A percentile compares a stretch with the other conserved stretches of the same genome.
Evolutionary conservation across 208 protist species (phyloP).

Genomic region (Histomonas meleagridis): DNA sequence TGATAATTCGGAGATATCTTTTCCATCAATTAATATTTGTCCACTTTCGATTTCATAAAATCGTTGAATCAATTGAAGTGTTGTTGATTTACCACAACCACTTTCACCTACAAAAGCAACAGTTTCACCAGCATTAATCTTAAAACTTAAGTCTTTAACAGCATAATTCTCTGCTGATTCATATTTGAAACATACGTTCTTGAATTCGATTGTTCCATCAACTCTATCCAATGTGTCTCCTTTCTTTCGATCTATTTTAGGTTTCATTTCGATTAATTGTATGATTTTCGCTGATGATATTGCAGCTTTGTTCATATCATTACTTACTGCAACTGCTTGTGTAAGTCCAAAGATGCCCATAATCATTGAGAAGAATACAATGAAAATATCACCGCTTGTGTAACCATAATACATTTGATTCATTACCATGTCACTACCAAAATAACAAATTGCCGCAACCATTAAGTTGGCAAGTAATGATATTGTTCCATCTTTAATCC

Average conservation of each 20-base stretch:
- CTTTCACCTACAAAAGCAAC: slow-evolving; percentile 42
- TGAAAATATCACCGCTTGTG: neutral
- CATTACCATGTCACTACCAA: neutral
- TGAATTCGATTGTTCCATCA: slow-evolving; percentile 6
- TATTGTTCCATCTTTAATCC: neutral
- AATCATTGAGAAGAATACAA: too few relatives aligned
- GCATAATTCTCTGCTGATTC: neutral
- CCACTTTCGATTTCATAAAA: slow-evolving; percentile 76
- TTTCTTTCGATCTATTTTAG: neutral
- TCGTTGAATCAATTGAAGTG: slow-evolving; percentile 66
- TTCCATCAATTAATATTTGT: slow-evolving; percentile 71
- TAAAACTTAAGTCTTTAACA: neutral
- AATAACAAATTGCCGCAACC: neutral
- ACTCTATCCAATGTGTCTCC: neutral
- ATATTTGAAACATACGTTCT: slow-evolving; percentile 10
- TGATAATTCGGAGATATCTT: slow-evolving; percentile 64
- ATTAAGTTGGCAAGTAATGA: neutral
- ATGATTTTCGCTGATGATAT: neutral
- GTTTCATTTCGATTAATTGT: neutral
- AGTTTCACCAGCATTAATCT: slow-evolving; percentile 37
- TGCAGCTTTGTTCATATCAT: neutral
- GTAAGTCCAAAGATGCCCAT: neutral
- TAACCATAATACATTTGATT: neutral
- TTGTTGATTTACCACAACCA: slow-evolving; percentile 44
- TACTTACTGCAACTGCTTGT: neutral